Evolutionary conservation across 805 yeast species (phyloP).

Genomic region (Candida taoyuanica): DNA sequence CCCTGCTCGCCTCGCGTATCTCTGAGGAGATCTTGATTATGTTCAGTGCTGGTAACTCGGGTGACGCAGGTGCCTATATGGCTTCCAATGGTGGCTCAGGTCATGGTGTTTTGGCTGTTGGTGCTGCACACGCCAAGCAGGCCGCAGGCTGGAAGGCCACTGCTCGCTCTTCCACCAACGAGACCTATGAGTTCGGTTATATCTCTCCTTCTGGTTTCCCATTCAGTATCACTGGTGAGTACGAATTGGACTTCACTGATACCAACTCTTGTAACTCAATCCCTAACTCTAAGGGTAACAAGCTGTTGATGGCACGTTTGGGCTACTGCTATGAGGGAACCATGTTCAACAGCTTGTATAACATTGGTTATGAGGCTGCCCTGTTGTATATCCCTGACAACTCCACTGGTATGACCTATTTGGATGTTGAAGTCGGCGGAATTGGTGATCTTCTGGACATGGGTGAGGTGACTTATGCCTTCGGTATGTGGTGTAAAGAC

Average conservation of each 20-base stretch:
- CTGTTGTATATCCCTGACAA: constrained; percentile 1
- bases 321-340: constrained; percentile 1
- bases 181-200: constrained; percentile 7
- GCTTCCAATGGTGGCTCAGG: constrained; percentile 17
- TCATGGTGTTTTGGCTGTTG: constrained; percentile 13
- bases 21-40: constrained; percentile 11
- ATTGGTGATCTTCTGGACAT: not conserved
- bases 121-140: constrained; percentile 13
- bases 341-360: constrained; percentile 1
- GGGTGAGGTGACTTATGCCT: constrained; percentile 6
- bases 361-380: constrained; percentile 1
- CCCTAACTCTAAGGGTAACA: not conserved
- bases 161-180: constrained; percentile 11
- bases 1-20: constrained; percentile 10
- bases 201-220: constrained; percentile 4
- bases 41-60: constrained; percentile 19
- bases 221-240: constrained; percentile 7
- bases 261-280: constrained; percentile 8
- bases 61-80: constrained; percentile 10
- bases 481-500: constrained; percentile 11
- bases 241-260: constrained; percentile 1
- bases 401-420: not conserved
- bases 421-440: not conserved
- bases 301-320: constrained; percentile 4
- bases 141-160: constrained; percentile 5